Conservation (phyloP, 495 filamentous ascomycete genomes). For the Aspergillus ellipticus region DNA sequence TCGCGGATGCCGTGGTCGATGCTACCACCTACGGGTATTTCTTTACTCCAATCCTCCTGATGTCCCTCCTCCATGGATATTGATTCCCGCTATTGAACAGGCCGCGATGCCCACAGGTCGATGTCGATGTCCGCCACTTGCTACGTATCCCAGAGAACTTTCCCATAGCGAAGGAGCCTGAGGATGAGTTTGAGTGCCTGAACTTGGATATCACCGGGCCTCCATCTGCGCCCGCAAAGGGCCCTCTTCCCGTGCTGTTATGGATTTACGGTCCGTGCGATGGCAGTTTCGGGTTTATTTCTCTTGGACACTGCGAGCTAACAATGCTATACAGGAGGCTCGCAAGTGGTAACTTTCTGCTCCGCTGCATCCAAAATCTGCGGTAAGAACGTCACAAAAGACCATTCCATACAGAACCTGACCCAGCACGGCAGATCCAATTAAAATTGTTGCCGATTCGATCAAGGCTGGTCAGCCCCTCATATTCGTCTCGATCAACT, state of each 20-base stretch:
- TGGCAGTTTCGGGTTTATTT: neutral
- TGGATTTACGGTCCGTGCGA: constrained; percentile 41
- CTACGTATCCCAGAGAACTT: constrained; percentile 37
- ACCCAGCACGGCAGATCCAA: constrained; percentile 23
- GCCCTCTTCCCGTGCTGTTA: constrained; percentile 35
- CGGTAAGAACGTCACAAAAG: constrained; percentile 17
- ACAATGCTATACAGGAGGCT: constrained; percentile 23
- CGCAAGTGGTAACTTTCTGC: constrained; percentile 39
- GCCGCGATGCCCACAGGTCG: constrained; percentile 36
- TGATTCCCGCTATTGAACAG: constrained; percentile 15
- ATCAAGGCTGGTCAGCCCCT: constrained; percentile 40
- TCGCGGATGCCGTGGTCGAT: constrained; percentile 28
- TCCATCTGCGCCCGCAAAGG: constrained; percentile 10
- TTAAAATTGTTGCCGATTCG: constrained; percentile 33
- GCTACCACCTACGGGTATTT: constrained; percentile 33
- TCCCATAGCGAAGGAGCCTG: constrained; percentile 25
- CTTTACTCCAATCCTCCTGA: neutral
- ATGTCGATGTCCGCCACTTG: constrained; percentile 36
- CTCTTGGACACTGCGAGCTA: neutral
- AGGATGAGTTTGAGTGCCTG: constrained; percentile 45
- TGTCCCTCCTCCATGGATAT: neutral
- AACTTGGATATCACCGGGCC: constrained; percentile 41
- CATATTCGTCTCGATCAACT: constrained; percentile 62
- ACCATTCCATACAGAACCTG: neutral
- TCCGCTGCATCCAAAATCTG: constrained; percentile 42